These are phyloP conservation scores for Daedalea quercina DNA, from an alignment of 768 basidiomycete genomes.

Conservation along the genomic window DNA sequence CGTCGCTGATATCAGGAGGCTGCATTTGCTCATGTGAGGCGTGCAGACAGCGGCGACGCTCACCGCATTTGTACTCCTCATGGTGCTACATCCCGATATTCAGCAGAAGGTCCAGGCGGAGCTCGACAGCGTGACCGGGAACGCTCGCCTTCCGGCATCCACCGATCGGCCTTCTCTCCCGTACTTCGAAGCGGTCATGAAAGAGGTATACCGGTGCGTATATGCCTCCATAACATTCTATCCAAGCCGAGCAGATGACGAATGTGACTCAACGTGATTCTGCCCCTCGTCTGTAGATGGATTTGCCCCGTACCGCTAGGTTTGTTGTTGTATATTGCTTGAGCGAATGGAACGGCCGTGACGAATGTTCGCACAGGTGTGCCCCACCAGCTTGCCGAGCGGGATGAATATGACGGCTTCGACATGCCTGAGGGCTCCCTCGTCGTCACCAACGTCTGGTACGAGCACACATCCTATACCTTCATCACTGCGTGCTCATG, in stretches of 20 bases:
- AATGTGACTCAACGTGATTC: not conserved
- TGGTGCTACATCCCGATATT: constrained; percentile 32
- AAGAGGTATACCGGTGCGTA: constrained; percentile 26
- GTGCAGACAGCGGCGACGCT: constrained; percentile 32
- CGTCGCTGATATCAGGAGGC: not conserved
- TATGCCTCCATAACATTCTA: not conserved
- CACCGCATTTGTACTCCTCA: constrained; percentile 34
- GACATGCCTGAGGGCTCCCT: constrained; percentile 15
- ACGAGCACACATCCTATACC: not conserved
- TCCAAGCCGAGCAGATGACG: not conserved
- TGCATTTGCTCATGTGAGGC: not conserved
- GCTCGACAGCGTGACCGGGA: constrained; percentile 35
- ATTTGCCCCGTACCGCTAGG: constrained; percentile 28
- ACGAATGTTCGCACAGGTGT: constrained; percentile 6
- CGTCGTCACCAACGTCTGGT: constrained; percentile 19
- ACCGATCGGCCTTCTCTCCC: constrained; percentile 33
- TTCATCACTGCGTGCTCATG: not conserved
- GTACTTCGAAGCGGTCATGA: constrained; percentile 32
- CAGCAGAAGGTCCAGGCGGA: constrained; percentile 35
- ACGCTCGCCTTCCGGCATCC: constrained; percentile 31
- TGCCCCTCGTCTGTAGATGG: not conserved
- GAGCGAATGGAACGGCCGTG: constrained; percentile 5
- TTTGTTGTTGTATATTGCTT: constrained; percentile 19
- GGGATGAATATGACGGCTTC: constrained; percentile 18
- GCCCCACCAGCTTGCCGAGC: constrained; percentile 12